phyloP scores from a whole-genome alignment of 2,329 filamentous ascomycete species.

The Aspergillus neotritici region DNA sequence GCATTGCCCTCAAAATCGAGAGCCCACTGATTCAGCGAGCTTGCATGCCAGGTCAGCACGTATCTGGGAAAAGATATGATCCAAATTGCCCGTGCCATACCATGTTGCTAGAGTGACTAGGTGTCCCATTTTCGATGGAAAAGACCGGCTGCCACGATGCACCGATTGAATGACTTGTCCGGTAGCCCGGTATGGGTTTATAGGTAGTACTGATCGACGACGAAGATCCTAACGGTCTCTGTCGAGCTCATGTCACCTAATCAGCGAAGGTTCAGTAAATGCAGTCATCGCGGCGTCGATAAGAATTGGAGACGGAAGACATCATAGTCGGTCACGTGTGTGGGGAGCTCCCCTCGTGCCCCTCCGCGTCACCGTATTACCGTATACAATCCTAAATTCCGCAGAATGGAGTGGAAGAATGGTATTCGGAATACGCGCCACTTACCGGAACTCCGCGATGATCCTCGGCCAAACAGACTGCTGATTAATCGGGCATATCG shows the following conservation, averaged over 20 bases:
- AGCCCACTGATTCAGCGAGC: conserved; percentile 44
- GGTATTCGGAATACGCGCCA: conserved; percentile 4
- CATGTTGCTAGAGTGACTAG: conserved; percentile 43
- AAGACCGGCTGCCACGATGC: background rate
- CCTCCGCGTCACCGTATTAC: conserved; percentile 13
- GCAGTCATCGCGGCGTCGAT: background rate
- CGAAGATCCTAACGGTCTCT: too few relatives aligned
- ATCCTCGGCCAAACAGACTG: conserved; percentile 1
- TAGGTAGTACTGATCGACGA: too few relatives aligned
- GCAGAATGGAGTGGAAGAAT: background rate
- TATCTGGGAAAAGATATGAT: background rate
- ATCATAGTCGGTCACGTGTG: conserved; percentile 24
- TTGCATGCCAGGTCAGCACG: conserved; percentile 11
- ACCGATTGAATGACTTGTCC: background rate
- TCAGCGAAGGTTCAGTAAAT: too few relatives aligned
- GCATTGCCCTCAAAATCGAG: conserved; percentile 61
- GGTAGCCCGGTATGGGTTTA: too few relatives aligned
- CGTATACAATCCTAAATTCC: background rate
- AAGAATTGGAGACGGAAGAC: conserved; percentile 12
- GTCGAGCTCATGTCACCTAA: too few relatives aligned
- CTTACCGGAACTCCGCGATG: background rate
- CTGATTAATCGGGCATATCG: background rate
- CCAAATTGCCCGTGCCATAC: conserved; percentile 13
- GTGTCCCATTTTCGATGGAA: conserved; percentile 32
- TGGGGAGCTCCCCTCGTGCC: conserved; percentile 19